Percentiles rank a stretch among this genome's conserved stretches.
Evolutionary conservation across 2,329 filamentous ascomycete genomes (phyloP).

Genomic region (Diaporthe capsici): DNA sequence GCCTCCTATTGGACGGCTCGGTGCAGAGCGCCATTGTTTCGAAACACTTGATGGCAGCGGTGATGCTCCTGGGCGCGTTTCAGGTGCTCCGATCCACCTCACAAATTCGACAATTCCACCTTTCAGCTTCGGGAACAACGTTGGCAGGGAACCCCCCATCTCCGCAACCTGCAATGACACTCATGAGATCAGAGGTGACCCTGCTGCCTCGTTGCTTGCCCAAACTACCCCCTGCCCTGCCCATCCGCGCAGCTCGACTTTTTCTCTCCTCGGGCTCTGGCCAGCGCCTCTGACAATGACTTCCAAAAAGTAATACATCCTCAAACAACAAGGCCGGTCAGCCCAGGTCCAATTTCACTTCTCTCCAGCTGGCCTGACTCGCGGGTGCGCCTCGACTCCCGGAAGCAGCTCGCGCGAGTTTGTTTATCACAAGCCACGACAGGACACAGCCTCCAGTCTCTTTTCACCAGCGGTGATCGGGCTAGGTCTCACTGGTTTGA

Average conservation of each 20-base stretch:
- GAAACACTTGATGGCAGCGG: conserved; percentile 42
- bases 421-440: conserved; percentile 30
- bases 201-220: conserved; percentile 39
- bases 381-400: conserved; percentile 21
- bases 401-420: conserved; percentile 29
- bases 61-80: conserved; percentile 47
- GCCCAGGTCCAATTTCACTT: conserved; percentile 41
- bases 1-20: conserved; percentile 35
- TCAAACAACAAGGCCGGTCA: conserved; percentile 36
- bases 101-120: conserved; percentile 39
- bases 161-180: conserved; percentile 36
- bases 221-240: conserved; percentile 32
- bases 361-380: conserved; percentile 42
- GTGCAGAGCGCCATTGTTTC: conserved; percentile 43
- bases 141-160: conserved; percentile 28
- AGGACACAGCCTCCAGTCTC: conserved; percentile 30
- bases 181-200: conserved; percentile 41
- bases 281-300: conserved; percentile 34
- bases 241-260: conserved; percentile 35
- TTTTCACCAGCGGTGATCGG: conserved; percentile 31
- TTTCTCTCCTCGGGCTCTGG: conserved; percentile 28
- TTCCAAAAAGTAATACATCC: conserved; percentile 32
- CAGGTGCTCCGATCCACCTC: conserved; percentile 46
- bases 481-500: conserved; percentile 40
- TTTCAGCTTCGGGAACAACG: conserved; percentile 38